Evolutionary conservation across 1,139 yeast genomes (phyloP).

Genomic region (Pichia sp.): DNA sequence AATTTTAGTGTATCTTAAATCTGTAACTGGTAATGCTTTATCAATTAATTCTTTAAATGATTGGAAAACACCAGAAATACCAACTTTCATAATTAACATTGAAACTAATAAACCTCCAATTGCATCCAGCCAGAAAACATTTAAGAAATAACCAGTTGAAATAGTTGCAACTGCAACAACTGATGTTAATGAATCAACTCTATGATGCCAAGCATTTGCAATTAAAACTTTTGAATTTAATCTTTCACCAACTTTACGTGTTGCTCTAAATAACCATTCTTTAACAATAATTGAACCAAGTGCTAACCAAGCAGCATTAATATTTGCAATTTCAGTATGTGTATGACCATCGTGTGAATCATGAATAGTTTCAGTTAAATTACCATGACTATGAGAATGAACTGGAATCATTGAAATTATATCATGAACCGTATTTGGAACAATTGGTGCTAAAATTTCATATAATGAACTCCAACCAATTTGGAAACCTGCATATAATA

Average conservation of each 20-base stretch:
- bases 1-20: slow-evolving; percentile 36
- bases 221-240: slow-evolving; percentile 83
- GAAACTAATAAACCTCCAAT: slow-evolving; percentile 89
- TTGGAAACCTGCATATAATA: slow-evolving; percentile 81
- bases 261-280: slow-evolving; percentile 79
- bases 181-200: slow-evolving; percentile 92
- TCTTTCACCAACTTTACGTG: slow-evolving; percentile 68
- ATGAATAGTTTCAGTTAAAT: neutral
- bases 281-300: slow-evolving; percentile 79
- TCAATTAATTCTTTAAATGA: slow-evolving; percentile 77
- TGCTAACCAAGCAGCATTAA: slow-evolving; percentile 96
- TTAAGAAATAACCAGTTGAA: slow-evolving; percentile 72
- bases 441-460: slow-evolving; percentile 60
- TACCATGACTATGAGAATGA: slow-evolving; percentile 47
- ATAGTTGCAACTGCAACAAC: slow-evolving; percentile 86
- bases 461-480: slow-evolving; percentile 85
- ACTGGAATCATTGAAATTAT: slow-evolving; percentile 38
- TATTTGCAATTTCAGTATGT: slow-evolving; percentile 32
- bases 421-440: slow-evolving; percentile 53
- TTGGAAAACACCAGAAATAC: slow-evolving; percentile 62
- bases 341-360: slow-evolving; percentile 12
- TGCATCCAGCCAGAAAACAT: slow-evolving; percentile 81
- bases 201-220: slow-evolving; percentile 98
- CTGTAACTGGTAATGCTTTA: slow-evolving; percentile 38
- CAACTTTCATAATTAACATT: slow-evolving; percentile 74